Base-by-base conservation (phyloP, 1,139 yeast species). In the Saccharomycopsis phalli region DNA sequence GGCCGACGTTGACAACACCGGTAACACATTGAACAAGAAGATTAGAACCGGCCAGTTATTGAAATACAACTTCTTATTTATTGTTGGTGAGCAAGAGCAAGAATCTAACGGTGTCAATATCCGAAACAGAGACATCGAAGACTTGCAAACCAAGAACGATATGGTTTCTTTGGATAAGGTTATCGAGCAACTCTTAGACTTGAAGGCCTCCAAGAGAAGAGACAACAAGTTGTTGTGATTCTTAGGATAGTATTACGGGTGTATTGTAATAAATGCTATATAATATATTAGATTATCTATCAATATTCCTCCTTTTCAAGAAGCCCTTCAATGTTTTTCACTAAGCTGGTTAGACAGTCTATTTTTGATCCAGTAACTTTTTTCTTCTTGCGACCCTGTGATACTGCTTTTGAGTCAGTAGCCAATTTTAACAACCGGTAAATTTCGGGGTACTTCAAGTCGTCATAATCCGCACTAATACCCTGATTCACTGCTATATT, bases 1-100 rank as follows among this genome's bases (percentile, higher is more conserved):
- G 57, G 93, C 94, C 38, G 98, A 91, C 58, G 94, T 77, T 41
- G 98, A 91, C 61, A 67, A 84, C 47, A 75, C 91, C 45, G 95
- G 96, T 66, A 86, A 87, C 70, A 88, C 97, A 44, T 71, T 91
- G 61, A 94, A 84, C 60, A 87, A 86, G 86, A 88, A 91, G 76
- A 84, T 91, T 47, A 84, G 97, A 74, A 82, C 76, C 53, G 97
- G 96, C 55, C 96, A 88, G 71, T 58, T 86, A 59, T 77, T 79
- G 66, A 87, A 82, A 62, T 91, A 87, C 68, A 91, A 88, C 69
- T 91, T 86, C 65, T 81, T 88, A 56, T 87, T 87, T 62, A 83
- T 87, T 61, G 97, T 91, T 52, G 98, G 98, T 62, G 95, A 84
- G 57, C 87, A 83, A 56, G 98, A 91, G 68, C 74, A 80, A 68